Evolutionary conservation across 2,329 filamentous ascomycete genomes (phyloP).

Genomic region (Diaporthe sp.): DNA sequence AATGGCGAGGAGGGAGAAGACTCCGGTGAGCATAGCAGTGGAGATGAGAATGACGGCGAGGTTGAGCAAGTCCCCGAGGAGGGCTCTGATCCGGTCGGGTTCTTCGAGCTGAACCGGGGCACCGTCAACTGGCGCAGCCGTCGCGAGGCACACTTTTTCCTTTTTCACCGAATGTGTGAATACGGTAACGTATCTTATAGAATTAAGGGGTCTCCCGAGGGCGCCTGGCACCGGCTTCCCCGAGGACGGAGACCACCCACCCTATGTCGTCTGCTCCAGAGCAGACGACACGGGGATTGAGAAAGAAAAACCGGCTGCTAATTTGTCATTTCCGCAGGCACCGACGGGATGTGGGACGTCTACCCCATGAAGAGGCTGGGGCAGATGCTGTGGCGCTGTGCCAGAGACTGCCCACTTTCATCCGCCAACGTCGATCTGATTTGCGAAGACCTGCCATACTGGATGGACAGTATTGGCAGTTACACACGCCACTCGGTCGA

Average conservation of each 20-base stretch:
- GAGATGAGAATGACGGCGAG: too few species aligned
- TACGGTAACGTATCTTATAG: background rate
- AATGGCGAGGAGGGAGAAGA: too few species aligned
- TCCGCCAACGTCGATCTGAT: background rate
- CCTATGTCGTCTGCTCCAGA: background rate
- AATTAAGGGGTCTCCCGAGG: background rate
- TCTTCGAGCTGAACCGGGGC: background rate
- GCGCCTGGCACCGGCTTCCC: background rate
- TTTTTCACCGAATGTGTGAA: background rate
- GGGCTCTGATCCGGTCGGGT: rapidly evolving
- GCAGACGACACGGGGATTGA: background rate
- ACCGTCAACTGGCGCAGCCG: background rate
- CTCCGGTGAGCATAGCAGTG: too few species aligned
- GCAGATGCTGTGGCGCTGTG: background rate
- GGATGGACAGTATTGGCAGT: background rate
- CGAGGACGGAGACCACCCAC: background rate
- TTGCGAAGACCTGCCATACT: background rate
- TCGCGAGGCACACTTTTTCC: rapidly evolving
- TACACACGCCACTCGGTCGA: background rate
- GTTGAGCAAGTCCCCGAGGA: background rate
- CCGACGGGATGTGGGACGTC: background rate
- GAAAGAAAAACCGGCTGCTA: background rate
- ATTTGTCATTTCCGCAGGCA: background rate
- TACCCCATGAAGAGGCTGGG: background rate
- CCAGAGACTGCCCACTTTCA: background rate